Evolutionary conservation across 1,139 yeast genomes (phyloP), one percentile per base, ranked within the genome.

Genomic region (Casaregolazyma suthepensis): DNA sequence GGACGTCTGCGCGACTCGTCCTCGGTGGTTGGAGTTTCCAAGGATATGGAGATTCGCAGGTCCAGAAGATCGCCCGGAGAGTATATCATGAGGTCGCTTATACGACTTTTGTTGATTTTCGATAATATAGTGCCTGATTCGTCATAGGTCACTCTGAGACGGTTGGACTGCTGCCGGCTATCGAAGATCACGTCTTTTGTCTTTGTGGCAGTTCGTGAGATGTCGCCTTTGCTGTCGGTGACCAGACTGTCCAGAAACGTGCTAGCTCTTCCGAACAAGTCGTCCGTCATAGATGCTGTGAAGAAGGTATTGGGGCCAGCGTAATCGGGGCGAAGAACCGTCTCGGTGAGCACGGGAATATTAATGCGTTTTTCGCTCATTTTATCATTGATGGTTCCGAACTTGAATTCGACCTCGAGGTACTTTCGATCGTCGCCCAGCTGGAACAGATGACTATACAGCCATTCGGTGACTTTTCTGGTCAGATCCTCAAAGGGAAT

Each of bases 401-500:
- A 78, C 67, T 89, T 89, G 69, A 88, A 75, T 70, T 90, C 97
- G 60, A 90, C 73, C 70, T 90, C 97, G 19, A 89, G 77, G 63
- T 75, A 75, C 54, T 79, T 77, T 43, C 88, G 75, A 58, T 81
- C 79, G 13, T 79, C 81, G 18, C 79, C 80, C 48, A 88, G 75
- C 42, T 85, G 83, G 46, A 77, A 76, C 54, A 89, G 76, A 59
- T 87, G 85, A 29, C 95, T 91, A 74, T 85, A 90, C 5, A 90
- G 77, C 97, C 97, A 90, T 62, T 86, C 89, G 15, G 95, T 87
- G 5, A 90, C 82, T 43, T 88, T 81, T 62, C 93, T 79, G 3
- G 93, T 86, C 51, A 88, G 75, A 61, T 89, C 93, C 61, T 88
- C 89, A 50, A 87, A 85, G 0, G 97, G 97, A 26, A 85, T 80